Conservation (phyloP, 2,329 filamentous ascomycete genomes). For the Aspergillus sp. region DNA sequence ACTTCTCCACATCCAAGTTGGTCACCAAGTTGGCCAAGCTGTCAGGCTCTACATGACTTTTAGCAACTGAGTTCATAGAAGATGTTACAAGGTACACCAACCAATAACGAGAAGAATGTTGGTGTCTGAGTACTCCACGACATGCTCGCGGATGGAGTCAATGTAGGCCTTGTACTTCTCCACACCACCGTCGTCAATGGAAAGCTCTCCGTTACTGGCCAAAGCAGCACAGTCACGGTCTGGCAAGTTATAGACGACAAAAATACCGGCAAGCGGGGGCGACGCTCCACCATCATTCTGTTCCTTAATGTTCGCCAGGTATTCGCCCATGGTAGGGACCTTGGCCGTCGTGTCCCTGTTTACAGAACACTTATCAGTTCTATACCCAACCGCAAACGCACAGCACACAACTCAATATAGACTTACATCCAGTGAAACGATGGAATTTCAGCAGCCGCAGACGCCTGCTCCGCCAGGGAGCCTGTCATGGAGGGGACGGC, state of each 20-base stretch:
- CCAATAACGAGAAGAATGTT: constrained; percentile 53
- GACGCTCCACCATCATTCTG: constrained; percentile 51
- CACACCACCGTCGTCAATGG: constrained; percentile 53
- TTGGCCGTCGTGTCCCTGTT: constrained; percentile 48
- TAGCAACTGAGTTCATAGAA: constrained; percentile 24
- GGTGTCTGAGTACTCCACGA: constrained; percentile 55
- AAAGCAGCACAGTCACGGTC: constrained; percentile 64
- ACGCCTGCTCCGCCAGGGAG: constrained; percentile 52
- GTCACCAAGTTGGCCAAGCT: constrained; percentile 64
- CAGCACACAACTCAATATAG: no score
- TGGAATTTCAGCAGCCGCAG: constrained; percentile 50
- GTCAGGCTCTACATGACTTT: constrained; percentile 55
- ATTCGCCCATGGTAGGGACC: constrained; percentile 50
- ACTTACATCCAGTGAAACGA: constrained; percentile 55
- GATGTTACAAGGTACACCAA: constrained; percentile 21
- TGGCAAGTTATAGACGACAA: constrained; percentile 65
- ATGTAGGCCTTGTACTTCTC: constrained; percentile 56
- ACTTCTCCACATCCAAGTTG: constrained; percentile 56
- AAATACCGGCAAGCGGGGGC: constrained; percentile 48
- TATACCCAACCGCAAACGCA: not conserved
- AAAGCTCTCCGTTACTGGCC: constrained; percentile 63
- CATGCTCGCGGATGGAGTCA: constrained; percentile 53
- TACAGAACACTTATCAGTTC: not conserved
- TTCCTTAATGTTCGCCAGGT: constrained; percentile 48
- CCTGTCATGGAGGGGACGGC: constrained; percentile 64